These are phyloP conservation scores for Diplodia scrobiculata DNA, from an alignment of 2,329 filamentous ascomycete species.

Conservation along the genomic window DNA sequence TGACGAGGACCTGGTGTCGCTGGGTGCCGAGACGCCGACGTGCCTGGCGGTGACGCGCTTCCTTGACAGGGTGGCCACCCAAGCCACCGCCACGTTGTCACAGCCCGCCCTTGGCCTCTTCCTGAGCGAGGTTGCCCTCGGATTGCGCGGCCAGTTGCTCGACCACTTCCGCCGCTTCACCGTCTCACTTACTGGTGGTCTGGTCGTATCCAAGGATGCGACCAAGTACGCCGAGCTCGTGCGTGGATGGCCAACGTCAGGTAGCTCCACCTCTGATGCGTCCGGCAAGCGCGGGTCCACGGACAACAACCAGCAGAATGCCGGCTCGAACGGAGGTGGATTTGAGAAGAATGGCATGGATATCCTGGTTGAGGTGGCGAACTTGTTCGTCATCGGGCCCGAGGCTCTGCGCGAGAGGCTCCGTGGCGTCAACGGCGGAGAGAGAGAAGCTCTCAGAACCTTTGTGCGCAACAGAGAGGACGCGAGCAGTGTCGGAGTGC, in stretches of 20 bases:
- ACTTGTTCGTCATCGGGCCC: slow-evolving; percentile 85
- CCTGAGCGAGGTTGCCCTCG: slow-evolving; percentile 78
- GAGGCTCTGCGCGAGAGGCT: slow-evolving; percentile 57
- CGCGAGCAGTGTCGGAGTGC: slow-evolving; percentile 75
- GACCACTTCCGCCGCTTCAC: slow-evolving; percentile 94
- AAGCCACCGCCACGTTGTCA: slow-evolving; percentile 70
- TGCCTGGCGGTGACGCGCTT: slow-evolving; percentile 82
- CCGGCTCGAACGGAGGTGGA: slow-evolving; percentile 49
- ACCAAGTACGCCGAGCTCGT: slow-evolving; percentile 88
- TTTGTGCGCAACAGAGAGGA: slow-evolving; percentile 88
- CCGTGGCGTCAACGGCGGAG: slow-evolving; percentile 48
- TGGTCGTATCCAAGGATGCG: slow-evolving; percentile 96
- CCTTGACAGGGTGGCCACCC: slow-evolving; percentile 64
- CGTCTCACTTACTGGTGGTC: slow-evolving; percentile 86
- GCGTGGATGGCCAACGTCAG: slow-evolving; percentile 67
- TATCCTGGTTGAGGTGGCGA: slow-evolving; percentile 88
- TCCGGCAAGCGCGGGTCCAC: slow-evolving; percentile 51
- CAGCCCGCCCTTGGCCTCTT: slow-evolving; percentile 82
- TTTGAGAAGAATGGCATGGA: slow-evolving; percentile 65
- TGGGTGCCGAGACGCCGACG: slow-evolving; percentile 67
- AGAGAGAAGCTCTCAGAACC: slow-evolving; percentile 66
- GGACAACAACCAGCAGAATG: slow-evolving; percentile 34
- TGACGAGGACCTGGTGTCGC: slow-evolving; percentile 62
- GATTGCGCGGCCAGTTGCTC: slow-evolving; percentile 75
- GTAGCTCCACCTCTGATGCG: slow-evolving; percentile 62